A percentile compares a stretch with the other conserved stretches of the same genome.
Evolutionary conservation across 345 rosid genomes (phyloP).

Genomic region (Rubroshorea leprosula): DNA sequence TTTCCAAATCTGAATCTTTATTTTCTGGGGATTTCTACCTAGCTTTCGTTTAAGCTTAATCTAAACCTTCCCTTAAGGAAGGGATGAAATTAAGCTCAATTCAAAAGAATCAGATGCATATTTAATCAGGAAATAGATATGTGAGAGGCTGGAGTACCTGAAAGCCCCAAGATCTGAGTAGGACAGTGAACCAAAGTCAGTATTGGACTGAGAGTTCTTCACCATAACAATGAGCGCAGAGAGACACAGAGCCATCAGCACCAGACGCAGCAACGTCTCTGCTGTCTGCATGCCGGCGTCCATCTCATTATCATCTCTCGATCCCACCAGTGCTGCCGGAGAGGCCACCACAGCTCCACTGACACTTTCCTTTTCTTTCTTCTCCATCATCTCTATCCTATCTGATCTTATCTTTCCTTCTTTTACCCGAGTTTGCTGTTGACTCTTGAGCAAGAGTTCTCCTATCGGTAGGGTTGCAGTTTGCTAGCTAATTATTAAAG

Average conservation of each 20-base stretch:
- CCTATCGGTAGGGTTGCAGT: too few relatives aligned
- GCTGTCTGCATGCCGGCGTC: conserved; percentile 16
- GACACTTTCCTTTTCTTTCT: conserved; percentile 18
- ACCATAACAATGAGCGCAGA: conserved; percentile 67
- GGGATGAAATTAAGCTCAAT: not conserved
- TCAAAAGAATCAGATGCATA: not conserved
- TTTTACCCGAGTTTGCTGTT: too few relatives aligned
- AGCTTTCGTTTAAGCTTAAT: too few relatives aligned
- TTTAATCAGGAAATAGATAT: conserved; percentile 18
- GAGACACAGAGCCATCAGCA: conserved; percentile 56
- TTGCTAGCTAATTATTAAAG: too few relatives aligned
- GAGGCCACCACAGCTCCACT: conserved; percentile 3
- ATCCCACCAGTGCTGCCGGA: conserved; percentile 16
- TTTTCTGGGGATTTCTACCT: too few relatives aligned
- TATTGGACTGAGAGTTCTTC: conserved; percentile 47
- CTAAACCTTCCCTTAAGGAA: too few relatives aligned
- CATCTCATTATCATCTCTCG: conserved; percentile 10
- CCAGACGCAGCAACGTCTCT: too few relatives aligned
- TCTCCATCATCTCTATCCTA: conserved; percentile 18
- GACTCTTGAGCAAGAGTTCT: too few relatives aligned
- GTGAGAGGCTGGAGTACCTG: conserved; percentile 36
- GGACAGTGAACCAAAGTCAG: conserved; percentile 64
- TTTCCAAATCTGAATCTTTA: too few relatives aligned
- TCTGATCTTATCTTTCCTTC: too few relatives aligned
- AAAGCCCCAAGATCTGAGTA: conserved; percentile 78